These are phyloP conservation scores for Hydnomerulius pinastri DNA, from an alignment of 768 basidiomycete species.

Conservation along the genomic window DNA sequence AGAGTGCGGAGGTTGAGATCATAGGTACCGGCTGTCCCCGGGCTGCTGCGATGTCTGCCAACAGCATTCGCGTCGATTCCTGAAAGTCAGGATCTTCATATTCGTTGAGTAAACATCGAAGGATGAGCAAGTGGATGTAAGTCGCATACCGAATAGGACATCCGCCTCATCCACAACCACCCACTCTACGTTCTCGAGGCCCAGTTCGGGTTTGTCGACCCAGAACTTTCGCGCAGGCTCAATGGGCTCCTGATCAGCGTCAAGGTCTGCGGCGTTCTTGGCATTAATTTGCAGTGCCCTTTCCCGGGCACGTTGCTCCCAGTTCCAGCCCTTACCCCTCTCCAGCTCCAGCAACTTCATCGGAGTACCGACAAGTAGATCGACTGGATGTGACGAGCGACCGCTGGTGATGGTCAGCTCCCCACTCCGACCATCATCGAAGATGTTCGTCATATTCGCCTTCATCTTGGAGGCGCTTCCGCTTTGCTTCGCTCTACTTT, in stretches of 20 bases:
- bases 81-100: constrained; percentile 77
- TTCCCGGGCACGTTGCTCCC: constrained; percentile 31
- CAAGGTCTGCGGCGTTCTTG: constrained; percentile 31
- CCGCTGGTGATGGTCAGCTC: constrained; percentile 30
- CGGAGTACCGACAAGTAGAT: constrained; percentile 66
- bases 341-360: constrained; percentile 63
- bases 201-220: constrained; percentile 57
- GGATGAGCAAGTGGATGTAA: neutral
- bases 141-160: constrained; percentile 72
- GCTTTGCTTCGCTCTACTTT: constrained; percentile 24
- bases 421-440: constrained; percentile 24
- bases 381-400: constrained; percentile 36
- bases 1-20: constrained; percentile 19
- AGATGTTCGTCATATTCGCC: constrained; percentile 8
- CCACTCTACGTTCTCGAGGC: constrained; percentile 78
- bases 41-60: constrained; percentile 70
- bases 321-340: constrained; percentile 56
- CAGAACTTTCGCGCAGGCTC: constrained; percentile 34
- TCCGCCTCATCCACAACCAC: constrained; percentile 92
- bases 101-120: constrained; percentile 1
- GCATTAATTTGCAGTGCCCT: constrained; percentile 24
- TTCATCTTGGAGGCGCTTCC: constrained; percentile 54
- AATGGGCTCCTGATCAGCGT: constrained; percentile 11
- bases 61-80: constrained; percentile 65
- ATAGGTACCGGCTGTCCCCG: constrained; percentile 38